These are phyloP conservation scores for Vicia faba DNA, from an alignment of 306 rosid genomes.

Conservation along the genomic window DNA sequence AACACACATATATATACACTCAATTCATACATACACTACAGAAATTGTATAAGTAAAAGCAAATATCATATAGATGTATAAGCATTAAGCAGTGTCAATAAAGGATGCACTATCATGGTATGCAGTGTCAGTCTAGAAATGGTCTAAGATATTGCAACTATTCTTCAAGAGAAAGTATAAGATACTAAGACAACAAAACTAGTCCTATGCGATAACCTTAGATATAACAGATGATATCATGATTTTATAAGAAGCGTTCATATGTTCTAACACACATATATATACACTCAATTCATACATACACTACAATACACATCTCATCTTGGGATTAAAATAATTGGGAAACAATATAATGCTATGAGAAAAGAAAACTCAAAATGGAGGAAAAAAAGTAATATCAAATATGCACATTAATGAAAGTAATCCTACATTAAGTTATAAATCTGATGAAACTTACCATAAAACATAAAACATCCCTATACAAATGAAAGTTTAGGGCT, in stretches of 20 bases:
- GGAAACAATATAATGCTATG: too few species aligned
- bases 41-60: constrained; percentile 9
- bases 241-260: neutral
- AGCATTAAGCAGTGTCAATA: neutral
- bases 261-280: too few species aligned
- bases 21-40: too few species aligned
- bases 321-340: too few species aligned
- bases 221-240: too few species aligned
- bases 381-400: neutral
- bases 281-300: too few species aligned
- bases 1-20: too few species aligned
- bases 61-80: constrained; percentile 7
- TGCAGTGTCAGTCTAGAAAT: neutral
- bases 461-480: constrained; percentile 4
- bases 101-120: neutral
- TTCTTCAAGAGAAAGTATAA: neutral
- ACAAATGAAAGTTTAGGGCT: constrained; percentile 10
- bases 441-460: neutral
- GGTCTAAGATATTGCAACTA: neutral
- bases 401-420: constrained; percentile 2
- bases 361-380: too few species aligned
- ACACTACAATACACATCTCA: constrained; percentile 79
- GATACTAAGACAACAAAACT: neutral
- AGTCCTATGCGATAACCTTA: neutral
- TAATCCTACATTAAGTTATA: neutral